A percentile compares a stretch with the other conserved stretches of the same genome.
Evolutionary conservation across 345 rosid species (phyloP).

Genomic region (Xanthoceras sorbifolium): DNA sequence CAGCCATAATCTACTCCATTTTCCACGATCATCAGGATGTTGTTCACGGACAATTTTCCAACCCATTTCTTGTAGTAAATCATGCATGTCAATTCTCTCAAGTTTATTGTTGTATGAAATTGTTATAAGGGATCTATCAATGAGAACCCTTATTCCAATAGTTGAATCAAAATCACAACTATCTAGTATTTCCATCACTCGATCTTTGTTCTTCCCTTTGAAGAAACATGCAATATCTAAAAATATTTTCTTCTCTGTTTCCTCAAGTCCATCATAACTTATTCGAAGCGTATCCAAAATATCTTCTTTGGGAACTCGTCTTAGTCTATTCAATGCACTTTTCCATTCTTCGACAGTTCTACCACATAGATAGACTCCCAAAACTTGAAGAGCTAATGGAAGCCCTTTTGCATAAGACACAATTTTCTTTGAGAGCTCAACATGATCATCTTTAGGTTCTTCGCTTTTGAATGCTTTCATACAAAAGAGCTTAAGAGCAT

Average conservation of each 20-base stretch:
- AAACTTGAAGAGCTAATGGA: conserved; percentile 23
- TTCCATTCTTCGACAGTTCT: background rate
- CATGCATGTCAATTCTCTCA: conserved; percentile 30
- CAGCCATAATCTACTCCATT: conserved; percentile 22
- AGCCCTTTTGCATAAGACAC: background rate
- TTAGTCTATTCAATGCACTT: background rate
- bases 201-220: background rate
- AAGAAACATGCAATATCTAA: conserved; percentile 18
- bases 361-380: conserved; percentile 8
- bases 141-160: background rate
- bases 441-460: background rate
- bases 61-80: conserved; percentile 21
- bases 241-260: background rate
- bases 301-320: background rate
- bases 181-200: conserved; percentile 2
- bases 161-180: background rate
- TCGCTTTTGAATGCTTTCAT: conserved; percentile 4
- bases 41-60: conserved; percentile 9
- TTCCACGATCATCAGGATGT: background rate
- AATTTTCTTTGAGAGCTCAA: background rate
- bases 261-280: conserved; percentile 3
- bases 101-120: conserved; percentile 1
- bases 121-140: conserved; percentile 10
- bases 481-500: conserved; percentile 12
- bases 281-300: background rate